Base-by-base conservation (phyloP, 495 filamentous ascomycete genomes). In the Hypoxylon cercidicola region DNA sequence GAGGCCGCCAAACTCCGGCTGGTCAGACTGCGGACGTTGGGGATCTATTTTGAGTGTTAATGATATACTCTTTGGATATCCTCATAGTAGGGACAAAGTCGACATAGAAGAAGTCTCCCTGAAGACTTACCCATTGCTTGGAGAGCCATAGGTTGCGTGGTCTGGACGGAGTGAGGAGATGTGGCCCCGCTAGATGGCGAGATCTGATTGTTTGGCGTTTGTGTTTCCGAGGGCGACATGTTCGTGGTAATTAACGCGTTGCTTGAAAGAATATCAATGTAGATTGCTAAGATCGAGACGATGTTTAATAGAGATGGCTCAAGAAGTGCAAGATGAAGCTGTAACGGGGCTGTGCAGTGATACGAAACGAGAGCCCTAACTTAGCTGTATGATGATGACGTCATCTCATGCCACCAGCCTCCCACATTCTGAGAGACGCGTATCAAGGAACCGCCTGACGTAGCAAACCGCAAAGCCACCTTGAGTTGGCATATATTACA, bases 81-180 rank as follows among this genome's bases (percentile, higher is more conserved):
- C 2, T 11, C 18, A 16, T 35, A 13, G 20, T 0, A 51, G 5
- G 5, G 15, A 16, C 16, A 4, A 2, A 4, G n/a, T n/a, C 5
- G 8, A 41, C 5, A 16, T 15, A 41, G 15, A 15, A n/a, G 12
- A 3, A 16, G 3, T 37, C 34, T 12, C 9, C 12, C 3, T 1
- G 3, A n/a, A 41, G 12, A 54, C 75, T 1, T 68, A 78, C 76
- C 62, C 76, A 78, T 78, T 13, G 75, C 65, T 21, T 72, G 72
- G 2, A 72, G 56, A 40, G 59, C 60, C 5, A 59, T 51, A 1
- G 76, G 76, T 40, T 78, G 76, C 8, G 71, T 46, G 8, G 60
- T 69, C 20, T 76, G 73, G 16, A 75, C 23, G 19, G 58, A 39
- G 25, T 62, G 64, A 35, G 47, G 20, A 39, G 40, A 18, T 0